Conservation (phyloP, 805 yeast genomes). For the Citeromyces matritensis region DNA sequence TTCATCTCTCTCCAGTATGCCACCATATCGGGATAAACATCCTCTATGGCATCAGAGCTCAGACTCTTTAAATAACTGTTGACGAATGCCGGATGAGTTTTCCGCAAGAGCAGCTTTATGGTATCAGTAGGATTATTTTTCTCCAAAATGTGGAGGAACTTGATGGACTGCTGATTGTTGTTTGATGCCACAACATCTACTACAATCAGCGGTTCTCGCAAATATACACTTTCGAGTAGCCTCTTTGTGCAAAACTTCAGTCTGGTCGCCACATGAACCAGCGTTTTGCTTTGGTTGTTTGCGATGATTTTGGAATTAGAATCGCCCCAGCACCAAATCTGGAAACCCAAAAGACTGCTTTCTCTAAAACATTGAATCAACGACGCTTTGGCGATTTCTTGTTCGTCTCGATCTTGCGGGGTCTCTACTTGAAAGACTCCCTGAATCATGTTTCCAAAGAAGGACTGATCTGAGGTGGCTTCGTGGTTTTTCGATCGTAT, state of each 20-base stretch:
- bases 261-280: slow-evolving; percentile 34
- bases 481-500: too few relatives aligned
- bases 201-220: slow-evolving; percentile 30
- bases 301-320: neutral
- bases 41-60: slow-evolving; percentile 68
- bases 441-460: slow-evolving; percentile 54
- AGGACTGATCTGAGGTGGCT: slow-evolving; percentile 23
- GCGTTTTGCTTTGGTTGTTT: slow-evolving; percentile 13
- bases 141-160: slow-evolving; percentile 64
- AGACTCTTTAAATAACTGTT: slow-evolving; percentile 46
- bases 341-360: slow-evolving; percentile 36
- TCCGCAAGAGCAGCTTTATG: slow-evolving; percentile 6
- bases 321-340: slow-evolving; percentile 65
- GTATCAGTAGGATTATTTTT: slow-evolving; percentile 27
- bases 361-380: slow-evolving; percentile 51
- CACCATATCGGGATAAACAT: slow-evolving; percentile 49
- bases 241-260: slow-evolving; percentile 57
- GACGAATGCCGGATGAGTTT: slow-evolving; percentile 30
- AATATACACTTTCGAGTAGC: slow-evolving; percentile 32
- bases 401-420: slow-evolving; percentile 32
- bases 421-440: slow-evolving; percentile 70
- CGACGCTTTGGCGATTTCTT: slow-evolving; percentile 36
- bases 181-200: slow-evolving; percentile 8
- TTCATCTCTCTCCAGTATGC: slow-evolving; percentile 45
- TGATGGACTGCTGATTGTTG: slow-evolving; percentile 24